Conservation (phyloP, 2,329 filamentous ascomycete species). For the Fusarium cicatricum region DNA sequence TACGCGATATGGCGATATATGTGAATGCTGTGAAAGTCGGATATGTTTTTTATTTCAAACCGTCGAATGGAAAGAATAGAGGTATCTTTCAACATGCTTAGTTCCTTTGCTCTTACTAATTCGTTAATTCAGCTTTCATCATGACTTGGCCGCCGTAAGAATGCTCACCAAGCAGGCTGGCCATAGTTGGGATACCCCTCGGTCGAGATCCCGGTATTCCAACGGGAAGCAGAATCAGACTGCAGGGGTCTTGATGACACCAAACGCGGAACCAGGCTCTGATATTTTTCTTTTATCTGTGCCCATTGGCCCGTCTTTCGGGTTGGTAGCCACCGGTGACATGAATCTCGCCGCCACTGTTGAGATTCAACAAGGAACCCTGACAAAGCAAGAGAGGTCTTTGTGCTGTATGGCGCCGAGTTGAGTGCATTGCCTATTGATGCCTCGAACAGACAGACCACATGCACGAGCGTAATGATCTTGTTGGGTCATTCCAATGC, state of each 20-base stretch:
- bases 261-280: conserved; percentile 21
- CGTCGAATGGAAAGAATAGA: too few species aligned
- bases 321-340: conserved; percentile 27
- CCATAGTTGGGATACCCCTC: background rate
- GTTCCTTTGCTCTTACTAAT: background rate
- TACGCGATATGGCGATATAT: conserved; percentile 4
- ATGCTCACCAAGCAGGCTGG: background rate
- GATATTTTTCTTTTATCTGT: conserved; percentile 5
- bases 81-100: background rate
- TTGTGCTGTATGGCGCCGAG: too few species aligned
- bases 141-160: background rate
- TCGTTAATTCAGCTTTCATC: too few species aligned
- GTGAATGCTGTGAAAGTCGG: background rate
- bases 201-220: conserved; percentile 4
- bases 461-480: background rate
- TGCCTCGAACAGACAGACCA: background rate
- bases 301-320: conserved; percentile 20
- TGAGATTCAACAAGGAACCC: conserved; percentile 11
- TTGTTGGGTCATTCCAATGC: background rate
- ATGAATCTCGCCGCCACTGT: conserved; percentile 35
- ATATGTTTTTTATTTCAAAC: background rate
- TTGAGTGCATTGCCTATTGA: background rate
- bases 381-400: background rate
- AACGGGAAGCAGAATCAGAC: conserved; percentile 11
- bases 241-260: conserved; percentile 23